Conservation (phyloP, 192 early-diverging fungal species). For the Backusella westeae region DNA sequence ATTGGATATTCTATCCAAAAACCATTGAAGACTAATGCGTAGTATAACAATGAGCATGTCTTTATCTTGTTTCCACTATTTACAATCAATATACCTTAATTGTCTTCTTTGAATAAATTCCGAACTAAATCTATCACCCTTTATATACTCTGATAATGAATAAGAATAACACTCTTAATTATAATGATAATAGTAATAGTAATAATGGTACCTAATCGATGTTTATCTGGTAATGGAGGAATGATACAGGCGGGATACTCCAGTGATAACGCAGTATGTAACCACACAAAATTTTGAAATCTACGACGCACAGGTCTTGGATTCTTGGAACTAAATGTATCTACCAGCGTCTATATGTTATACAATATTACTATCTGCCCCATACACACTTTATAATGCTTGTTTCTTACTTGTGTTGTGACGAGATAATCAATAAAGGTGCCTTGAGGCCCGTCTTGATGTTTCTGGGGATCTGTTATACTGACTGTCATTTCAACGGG, state of each 20-base stretch:
- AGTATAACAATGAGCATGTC: background rate
- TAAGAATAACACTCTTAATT: too few relatives aligned
- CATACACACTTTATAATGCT: background rate
- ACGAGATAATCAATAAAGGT: slow-evolving; percentile 85
- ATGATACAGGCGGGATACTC: slow-evolving; percentile 82
- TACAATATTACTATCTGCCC: background rate
- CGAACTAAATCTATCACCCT: slow-evolving; percentile 89
- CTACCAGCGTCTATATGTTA: slow-evolving; percentile 54
- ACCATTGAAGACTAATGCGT: slow-evolving; percentile 71
- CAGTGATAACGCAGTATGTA: slow-evolving; percentile 69
- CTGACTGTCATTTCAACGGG: slow-evolving; percentile 52
- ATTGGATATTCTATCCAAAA: slow-evolving; percentile 74
- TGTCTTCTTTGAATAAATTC: slow-evolving; percentile 89
- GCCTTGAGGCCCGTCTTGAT: slow-evolving; percentile 80
- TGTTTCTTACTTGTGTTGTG: slow-evolving; percentile 59
- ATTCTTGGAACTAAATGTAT: slow-evolving; percentile 48
- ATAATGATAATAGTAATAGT: background rate
- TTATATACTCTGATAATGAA: slow-evolving; percentile 77
- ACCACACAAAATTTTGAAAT: slow-evolving; percentile 94
- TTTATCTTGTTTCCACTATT: too few relatives aligned
- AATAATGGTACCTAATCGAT: slow-evolving; percentile 68
- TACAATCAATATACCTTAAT: slow-evolving; percentile 32
- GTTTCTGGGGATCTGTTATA: slow-evolving; percentile 82
- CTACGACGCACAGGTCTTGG: slow-evolving; percentile 74
- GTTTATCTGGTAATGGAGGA: slow-evolving; percentile 90